Percentiles rank a stretch among this genome's conserved stretches.
Conservation (phyloP, 768 basidiomycete species). For the Collybia nuda region DNA sequence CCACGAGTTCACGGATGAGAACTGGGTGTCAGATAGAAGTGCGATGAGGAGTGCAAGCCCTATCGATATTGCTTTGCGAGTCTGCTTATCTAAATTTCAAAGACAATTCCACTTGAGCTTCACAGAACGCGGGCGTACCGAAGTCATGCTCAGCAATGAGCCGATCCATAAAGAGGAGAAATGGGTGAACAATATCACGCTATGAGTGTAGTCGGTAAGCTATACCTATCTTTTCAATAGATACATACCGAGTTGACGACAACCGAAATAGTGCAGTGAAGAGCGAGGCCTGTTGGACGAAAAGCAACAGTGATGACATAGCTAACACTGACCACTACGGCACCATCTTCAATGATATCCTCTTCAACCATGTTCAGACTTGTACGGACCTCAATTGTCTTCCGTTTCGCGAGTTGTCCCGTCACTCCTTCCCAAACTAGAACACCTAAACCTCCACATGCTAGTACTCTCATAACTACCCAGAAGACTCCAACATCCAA, state of each 20-base stretch:
- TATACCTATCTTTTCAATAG: neutral
- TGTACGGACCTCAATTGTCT: constrained; percentile 31
- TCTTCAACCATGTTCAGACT: constrained; percentile 5
- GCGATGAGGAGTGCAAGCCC: constrained; percentile 51
- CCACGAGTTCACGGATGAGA: constrained; percentile 37
- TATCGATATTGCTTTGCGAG: constrained; percentile 48
- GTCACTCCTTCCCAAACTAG: constrained; percentile 60
- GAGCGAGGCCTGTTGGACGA: constrained; percentile 67
- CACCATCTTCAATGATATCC: neutral
- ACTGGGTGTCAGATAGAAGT: constrained; percentile 54
- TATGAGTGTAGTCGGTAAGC: constrained; percentile 24
- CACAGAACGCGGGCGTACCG: constrained; percentile 34
- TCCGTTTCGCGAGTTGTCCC: constrained; percentile 52
- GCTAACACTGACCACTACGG: constrained; percentile 70
- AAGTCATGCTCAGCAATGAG: constrained; percentile 45
- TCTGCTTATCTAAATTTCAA: constrained; percentile 30
- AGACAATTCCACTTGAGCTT: neutral
- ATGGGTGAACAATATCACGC: constrained; percentile 68
- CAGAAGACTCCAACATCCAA: constrained; percentile 74
- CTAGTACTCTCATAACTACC: constrained; percentile 72
- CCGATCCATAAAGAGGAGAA: constrained; percentile 70
- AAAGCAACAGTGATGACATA: constrained; percentile 63
- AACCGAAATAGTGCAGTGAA: constrained; percentile 70
- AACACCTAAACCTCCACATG: constrained; percentile 67
- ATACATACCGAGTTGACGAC: constrained; percentile 60